A percentile compares a stretch with the other conserved stretches of the same genome.
Evolutionary conservation across 2,329 filamentous ascomycete genomes (phyloP).

Genomic region (Aurifilum marmelostoma): DNA sequence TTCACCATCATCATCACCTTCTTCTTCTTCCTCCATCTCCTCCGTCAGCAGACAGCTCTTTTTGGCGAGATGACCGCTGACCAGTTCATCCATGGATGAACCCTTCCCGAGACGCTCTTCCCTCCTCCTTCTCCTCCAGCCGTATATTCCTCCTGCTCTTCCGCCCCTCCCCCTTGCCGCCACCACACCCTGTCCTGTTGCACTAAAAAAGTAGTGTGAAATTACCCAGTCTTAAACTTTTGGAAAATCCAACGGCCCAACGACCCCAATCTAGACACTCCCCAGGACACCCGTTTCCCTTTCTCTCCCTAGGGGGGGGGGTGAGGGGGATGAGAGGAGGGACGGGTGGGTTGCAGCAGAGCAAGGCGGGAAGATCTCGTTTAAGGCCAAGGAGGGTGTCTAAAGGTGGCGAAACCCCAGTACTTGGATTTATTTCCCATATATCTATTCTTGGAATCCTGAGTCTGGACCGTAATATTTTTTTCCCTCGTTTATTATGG

Average conservation of each 20-base stretch:
- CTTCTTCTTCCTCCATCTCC: not conserved
- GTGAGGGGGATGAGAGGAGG: not conserved
- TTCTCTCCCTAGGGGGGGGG: not conserved
- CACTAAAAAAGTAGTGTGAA: not conserved
- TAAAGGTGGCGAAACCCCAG: not conserved
- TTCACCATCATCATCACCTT: not conserved
- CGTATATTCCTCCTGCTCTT: not conserved
- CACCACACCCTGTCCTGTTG: not conserved
- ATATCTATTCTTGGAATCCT: constrained; percentile 4
- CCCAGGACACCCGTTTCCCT: not conserved
- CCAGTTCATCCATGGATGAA: not conserved
- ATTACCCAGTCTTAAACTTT: constrained; percentile 6
- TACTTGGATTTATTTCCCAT: too few species aligned
- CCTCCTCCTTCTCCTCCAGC: not conserved
- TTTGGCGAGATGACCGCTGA: constrained; percentile 7
- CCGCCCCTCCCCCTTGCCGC: not conserved
- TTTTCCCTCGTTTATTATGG: too few species aligned
- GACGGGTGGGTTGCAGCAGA: not conserved
- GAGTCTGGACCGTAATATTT: not conserved
- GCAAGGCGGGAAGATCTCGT: constrained; percentile 3
- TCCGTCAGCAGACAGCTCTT: not conserved
- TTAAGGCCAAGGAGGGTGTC: too few species aligned
- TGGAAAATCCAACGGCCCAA: constrained; percentile 1
- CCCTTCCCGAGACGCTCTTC: not conserved
- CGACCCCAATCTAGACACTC: not conserved